Evolutionary conservation across 108 stramenopile genomes (phyloP).

Genomic region (Pseudonitzschia multiseries): DNA sequence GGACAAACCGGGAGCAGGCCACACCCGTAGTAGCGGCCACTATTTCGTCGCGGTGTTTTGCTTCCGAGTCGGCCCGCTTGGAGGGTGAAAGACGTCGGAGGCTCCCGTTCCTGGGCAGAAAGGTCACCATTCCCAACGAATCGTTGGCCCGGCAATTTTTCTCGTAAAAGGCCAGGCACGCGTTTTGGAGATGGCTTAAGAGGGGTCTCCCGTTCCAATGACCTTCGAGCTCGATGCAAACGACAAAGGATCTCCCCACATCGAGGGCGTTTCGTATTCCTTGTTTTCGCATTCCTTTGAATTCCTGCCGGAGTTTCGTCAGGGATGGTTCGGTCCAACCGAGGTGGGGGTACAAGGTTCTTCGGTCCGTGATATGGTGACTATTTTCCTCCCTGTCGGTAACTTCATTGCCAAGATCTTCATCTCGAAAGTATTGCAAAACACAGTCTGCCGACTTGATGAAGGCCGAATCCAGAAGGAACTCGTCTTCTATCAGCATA

Average conservation of each 20-base stretch:
- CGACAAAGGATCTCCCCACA: constrained; percentile 27
- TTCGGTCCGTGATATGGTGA: constrained; percentile 5
- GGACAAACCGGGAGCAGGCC: constrained; percentile 5
- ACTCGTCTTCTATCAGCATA: constrained; percentile 70
- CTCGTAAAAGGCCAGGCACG: constrained; percentile 20
- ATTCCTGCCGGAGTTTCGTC: constrained; percentile 3
- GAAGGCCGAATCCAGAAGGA: constrained; percentile 40
- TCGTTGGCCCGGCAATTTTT: constrained; percentile 25
- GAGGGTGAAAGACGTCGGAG: neutral
- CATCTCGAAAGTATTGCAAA: constrained; percentile 17
- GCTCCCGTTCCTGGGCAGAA: constrained; percentile 9
- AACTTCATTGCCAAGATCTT: neutral
- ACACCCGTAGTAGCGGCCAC: constrained; percentile 14
- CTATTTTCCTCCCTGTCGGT: constrained; percentile 7
- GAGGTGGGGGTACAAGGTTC: neutral
- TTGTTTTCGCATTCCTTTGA: constrained; percentile 25
- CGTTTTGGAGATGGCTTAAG: constrained; percentile 11
- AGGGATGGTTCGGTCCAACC: neutral
- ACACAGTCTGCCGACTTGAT: constrained; percentile 27
- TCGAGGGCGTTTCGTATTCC: constrained; percentile 24
- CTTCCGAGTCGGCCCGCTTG: constrained; percentile 9
- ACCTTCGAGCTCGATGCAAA: constrained; percentile 34
- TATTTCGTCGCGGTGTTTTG: constrained; percentile 14
- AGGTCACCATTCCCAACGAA: constrained; percentile 26
- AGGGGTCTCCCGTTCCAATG: constrained; percentile 11